These are phyloP conservation scores for Xylariaceae sp. DNA, from an alignment of 2,329 filamentous ascomycete species.

Conservation along the genomic window DNA sequence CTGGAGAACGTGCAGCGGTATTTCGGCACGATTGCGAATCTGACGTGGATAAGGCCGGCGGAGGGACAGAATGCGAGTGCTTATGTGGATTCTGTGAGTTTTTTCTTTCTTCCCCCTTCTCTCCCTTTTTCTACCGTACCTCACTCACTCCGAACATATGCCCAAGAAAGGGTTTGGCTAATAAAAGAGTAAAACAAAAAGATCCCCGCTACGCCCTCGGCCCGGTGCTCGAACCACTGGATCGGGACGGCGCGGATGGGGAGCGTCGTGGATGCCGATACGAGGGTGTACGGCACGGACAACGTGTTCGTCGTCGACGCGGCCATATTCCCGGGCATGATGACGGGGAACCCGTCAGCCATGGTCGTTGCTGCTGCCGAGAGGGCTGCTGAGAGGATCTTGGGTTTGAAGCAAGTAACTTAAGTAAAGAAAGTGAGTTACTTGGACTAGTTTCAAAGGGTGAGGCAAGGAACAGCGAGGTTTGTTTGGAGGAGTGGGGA, in stretches of 20 bases:
- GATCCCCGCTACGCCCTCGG: conserved; percentile 31
- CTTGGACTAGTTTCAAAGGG: too few species aligned
- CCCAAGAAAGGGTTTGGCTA: not conserved
- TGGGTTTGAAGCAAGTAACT: too few species aligned
- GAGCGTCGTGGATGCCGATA: conserved; percentile 55
- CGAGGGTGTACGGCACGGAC: conserved; percentile 61
- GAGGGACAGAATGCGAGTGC: conserved; percentile 45
- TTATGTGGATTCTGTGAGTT: conserved; percentile 40
- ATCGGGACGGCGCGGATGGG: conserved; percentile 56
- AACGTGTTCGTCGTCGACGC: conserved; percentile 65
- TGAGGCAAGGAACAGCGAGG: too few species aligned
- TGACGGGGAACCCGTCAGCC: conserved; percentile 58
- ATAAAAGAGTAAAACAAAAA: conserved; percentile 14
- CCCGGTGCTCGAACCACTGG: conserved; percentile 46
- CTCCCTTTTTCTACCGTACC: not conserved
- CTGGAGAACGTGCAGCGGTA: conserved; percentile 54
- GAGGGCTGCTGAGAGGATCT: conserved; percentile 31
- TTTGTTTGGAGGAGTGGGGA: too few species aligned
- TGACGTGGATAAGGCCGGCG: conserved; percentile 51
- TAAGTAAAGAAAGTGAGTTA: too few species aligned
- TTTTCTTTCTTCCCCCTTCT: not conserved
- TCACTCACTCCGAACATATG: not conserved
- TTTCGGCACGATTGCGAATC: conserved; percentile 47
- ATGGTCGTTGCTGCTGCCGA: conserved; percentile 38
- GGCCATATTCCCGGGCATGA: conserved; percentile 63